phyloP scores from a whole-genome alignment of 371 early-diverging fungal genomes.

The Haplosporangium sp. region DNA sequence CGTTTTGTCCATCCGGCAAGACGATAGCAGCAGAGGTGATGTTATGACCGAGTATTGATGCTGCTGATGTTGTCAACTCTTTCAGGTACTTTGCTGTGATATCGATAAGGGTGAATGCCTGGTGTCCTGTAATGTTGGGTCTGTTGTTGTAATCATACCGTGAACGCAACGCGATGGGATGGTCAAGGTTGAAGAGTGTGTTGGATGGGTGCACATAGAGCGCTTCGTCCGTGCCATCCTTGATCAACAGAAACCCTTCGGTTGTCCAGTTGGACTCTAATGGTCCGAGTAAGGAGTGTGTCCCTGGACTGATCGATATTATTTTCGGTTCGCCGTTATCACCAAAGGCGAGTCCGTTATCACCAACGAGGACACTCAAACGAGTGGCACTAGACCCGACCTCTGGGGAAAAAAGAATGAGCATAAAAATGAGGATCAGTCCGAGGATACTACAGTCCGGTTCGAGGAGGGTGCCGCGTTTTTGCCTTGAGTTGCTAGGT shows the following conservation, averaged over 20 bases:
- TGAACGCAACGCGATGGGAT: conserved; percentile 6
- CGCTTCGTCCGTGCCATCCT: conserved; percentile 22
- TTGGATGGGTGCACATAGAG: conserved; percentile 24
- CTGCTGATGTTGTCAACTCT: conserved; percentile 7
- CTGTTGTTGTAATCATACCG: neutral
- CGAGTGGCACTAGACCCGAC: conserved; percentile 19
- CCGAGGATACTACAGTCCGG: neutral
- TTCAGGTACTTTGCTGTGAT: conserved; percentile 24
- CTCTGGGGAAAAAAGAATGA: conserved; percentile 4
- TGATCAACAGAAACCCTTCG: conserved; percentile 15
- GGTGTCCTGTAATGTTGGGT: conserved; percentile 21
- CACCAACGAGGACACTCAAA: conserved; percentile 15
- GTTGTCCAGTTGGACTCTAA: conserved; percentile 18
- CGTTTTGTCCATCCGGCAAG: conserved; percentile 12
- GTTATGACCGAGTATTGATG: conserved; percentile 5
- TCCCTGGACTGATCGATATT: conserved; percentile 18
- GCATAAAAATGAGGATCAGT: conserved; percentile 7
- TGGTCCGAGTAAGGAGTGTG: conserved; percentile 6
- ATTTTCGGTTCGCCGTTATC: conserved; percentile 13
- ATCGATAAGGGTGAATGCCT: conserved; percentile 16
- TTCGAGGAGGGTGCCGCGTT: too few species aligned
- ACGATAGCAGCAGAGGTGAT: conserved; percentile 8
- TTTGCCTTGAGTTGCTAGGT: too few species aligned
- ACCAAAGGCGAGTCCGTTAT: conserved; percentile 10
- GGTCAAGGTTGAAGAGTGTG: conserved; percentile 23